Evolutionary conservation across 139 green algal genomes (phyloP).

Genomic region (Protoeuglena noctilucae): DNA sequence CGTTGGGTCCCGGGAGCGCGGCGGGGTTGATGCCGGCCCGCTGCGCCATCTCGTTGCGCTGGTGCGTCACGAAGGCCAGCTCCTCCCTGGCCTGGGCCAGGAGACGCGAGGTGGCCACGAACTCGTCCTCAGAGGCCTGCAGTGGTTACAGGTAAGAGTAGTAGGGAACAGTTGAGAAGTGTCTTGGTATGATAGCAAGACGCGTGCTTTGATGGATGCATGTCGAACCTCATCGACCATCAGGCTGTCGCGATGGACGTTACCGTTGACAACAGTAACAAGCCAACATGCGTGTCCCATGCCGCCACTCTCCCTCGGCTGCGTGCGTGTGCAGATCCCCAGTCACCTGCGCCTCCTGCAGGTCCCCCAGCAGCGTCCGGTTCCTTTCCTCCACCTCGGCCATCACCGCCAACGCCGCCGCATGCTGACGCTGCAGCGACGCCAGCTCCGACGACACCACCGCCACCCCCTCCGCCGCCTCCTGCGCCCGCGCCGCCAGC

Average conservation of each 20-base stretch:
- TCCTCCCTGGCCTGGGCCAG: too few species aligned
- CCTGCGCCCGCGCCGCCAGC: slow-evolving; percentile 6
- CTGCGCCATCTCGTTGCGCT: not conserved
- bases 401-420: slow-evolving; percentile 6
- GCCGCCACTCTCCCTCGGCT: not conserved
- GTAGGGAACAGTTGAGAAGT: too few species aligned
- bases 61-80: too few species aligned
- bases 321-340: not conserved
- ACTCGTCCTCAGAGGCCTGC: too few species aligned
- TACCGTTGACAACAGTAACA: too few species aligned
- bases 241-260: too few species aligned
- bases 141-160: too few species aligned
- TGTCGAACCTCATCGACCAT: too few species aligned
- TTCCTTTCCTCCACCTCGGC: slow-evolving; percentile 5
- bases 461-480: slow-evolving; percentile 8
- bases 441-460: slow-evolving; percentile 11
- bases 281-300: not conserved
- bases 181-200: too few species aligned
- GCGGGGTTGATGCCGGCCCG: not conserved
- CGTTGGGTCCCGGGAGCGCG: too few species aligned
- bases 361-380: not conserved
- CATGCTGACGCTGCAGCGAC: slow-evolving; percentile 12
- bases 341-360: not conserved
- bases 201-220: too few species aligned
- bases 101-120: too few species aligned